Evolutionary conservation across 495 filamentous ascomycete species (phyloP), one percentile per base, ranked within the genome.

Genomic region (Annulohypoxylon maeteangense): DNA sequence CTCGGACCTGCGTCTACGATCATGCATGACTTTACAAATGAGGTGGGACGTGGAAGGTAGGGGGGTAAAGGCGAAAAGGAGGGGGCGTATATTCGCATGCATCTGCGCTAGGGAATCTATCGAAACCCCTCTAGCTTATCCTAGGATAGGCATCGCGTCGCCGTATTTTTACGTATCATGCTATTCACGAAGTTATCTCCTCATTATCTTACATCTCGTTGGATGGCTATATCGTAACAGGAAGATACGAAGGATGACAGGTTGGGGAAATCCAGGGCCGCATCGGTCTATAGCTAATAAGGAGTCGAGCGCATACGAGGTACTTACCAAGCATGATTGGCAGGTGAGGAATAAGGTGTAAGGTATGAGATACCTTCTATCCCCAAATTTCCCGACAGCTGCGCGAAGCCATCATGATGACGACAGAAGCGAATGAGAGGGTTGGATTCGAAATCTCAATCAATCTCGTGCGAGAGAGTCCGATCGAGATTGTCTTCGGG

Each of bases 1-100:
- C 71, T 74, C 44, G 71, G 71, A 74, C 71, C 71, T 74, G 71
- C 71, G 71, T 74, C 71, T 66, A 45, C 62, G 62, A 70, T 64
- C 54, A 62, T 74, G 71, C 71, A 74, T 58, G 67, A 38, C 56
- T 67, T 74, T 70, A 74, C 71, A 60, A 74, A 70, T 70, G 67
- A 60, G 67, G 71, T 74, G 71, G 66, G 65, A 56, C 23, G 57
- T 55, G 48, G 38, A 12, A 38, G 47, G 20, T 12, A 51, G 25
- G 53, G 11, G 40, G 36, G 60, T 22, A 10, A 40, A 5, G 11
- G 7, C 7, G 45, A 51, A 48, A 55, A 48, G 60, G 65, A 29
- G 29, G 54, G 59, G 59, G 53, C 5, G 66, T 54, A 62, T 23
- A 51, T 36, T 64, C 32, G 34, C 62, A 42, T 70, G 67, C 67